phyloP scores from a whole-genome alignment of 2,329 filamentous ascomycete genomes.

The Pseudocercospora fijiensis region DNA sequence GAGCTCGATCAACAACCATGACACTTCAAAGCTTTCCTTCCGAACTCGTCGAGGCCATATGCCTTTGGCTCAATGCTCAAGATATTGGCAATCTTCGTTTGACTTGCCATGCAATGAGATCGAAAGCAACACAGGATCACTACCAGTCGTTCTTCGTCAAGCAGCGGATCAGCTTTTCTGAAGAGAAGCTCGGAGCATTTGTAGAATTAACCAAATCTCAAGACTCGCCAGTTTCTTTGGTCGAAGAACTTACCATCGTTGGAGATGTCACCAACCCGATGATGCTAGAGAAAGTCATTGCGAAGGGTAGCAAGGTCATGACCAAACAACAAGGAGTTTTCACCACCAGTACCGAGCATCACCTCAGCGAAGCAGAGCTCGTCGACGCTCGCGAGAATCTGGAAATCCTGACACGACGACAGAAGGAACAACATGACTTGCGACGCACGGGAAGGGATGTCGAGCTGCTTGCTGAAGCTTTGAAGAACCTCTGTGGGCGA shows the following conservation, averaged over 20 bases:
- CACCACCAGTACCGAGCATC: not conserved
- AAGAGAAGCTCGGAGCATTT: not conserved
- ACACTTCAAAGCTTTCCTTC: slow-evolving; percentile 3
- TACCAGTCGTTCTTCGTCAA: slow-evolving; percentile 14
- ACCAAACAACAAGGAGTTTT: slow-evolving; percentile 4
- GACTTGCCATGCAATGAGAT: slow-evolving; percentile 7
- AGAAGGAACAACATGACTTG: not conserved
- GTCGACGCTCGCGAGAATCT: not conserved
- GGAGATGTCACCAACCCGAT: slow-evolving; percentile 14
- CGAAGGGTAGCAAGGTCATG: slow-evolving; percentile 1
- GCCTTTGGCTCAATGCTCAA: not conserved
- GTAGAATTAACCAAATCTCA: slow-evolving; percentile 4
- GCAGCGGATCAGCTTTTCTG: slow-evolving; percentile 9
- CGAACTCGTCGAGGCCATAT: slow-evolving; percentile 18
- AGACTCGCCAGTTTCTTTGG: slow-evolving; percentile 7
- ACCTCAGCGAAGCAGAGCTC: not conserved
- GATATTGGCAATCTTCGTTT: slow-evolving; percentile 16
- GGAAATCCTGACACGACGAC: not conserved
- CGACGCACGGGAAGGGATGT: not conserved
- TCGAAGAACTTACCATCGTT: slow-evolving; percentile 14
- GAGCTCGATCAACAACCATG: not conserved
- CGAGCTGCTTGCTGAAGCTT: slow-evolving; percentile 2
- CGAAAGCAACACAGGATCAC: slow-evolving; percentile 15
- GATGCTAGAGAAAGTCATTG: slow-evolving; percentile 4
- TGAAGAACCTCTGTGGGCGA: not conserved